Conservation (phyloP, 495 filamentous ascomycete species). For the Hyaloscypha hepaticicola region DNA sequence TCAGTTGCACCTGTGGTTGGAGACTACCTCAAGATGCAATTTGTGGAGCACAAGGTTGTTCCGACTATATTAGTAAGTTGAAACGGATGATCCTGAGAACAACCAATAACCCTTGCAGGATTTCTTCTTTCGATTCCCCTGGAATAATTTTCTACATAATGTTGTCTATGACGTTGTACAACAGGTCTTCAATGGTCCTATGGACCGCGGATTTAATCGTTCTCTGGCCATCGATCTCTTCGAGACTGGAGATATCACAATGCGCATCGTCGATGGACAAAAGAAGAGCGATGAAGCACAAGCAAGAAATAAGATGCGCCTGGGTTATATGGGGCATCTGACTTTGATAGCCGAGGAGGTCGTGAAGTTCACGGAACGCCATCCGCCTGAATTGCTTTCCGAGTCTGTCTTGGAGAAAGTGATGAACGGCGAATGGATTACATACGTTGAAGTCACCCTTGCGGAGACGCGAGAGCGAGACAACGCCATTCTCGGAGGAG, state of each 20-base stretch:
- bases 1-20: slow-evolving; percentile 84
- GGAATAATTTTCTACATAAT: slow-evolving; percentile 99
- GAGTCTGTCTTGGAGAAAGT: slow-evolving; percentile 84
- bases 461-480: slow-evolving; percentile 94
- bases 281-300: slow-evolving; percentile 81
- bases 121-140: slow-evolving; percentile 98
- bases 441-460: slow-evolving; percentile 92
- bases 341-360: slow-evolving; percentile 98
- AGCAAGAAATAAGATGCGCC: slow-evolving; percentile 75
- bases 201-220: slow-evolving; percentile 94
- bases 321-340: slow-evolving; percentile 98
- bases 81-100: background rate
- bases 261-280: slow-evolving; percentile 89
- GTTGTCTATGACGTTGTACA: slow-evolving; percentile 99
- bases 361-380: slow-evolving; percentile 95
- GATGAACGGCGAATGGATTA: slow-evolving; percentile 83
- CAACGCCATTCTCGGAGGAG: slow-evolving; percentile 96
- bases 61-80: slow-evolving; percentile 86
- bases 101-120: slow-evolving; percentile 47
- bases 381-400: slow-evolving; percentile 83
- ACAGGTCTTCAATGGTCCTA: slow-evolving; percentile 97
- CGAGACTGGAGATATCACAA: slow-evolving; percentile 83
- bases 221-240: slow-evolving; percentile 92
- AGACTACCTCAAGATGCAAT: slow-evolving; percentile 94
- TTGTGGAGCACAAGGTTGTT: slow-evolving; percentile 91